Evolutionary conservation across 257 asterid species (phyloP), one percentile per base, ranked within the genome.

Genomic region (Cordia subcordata): DNA sequence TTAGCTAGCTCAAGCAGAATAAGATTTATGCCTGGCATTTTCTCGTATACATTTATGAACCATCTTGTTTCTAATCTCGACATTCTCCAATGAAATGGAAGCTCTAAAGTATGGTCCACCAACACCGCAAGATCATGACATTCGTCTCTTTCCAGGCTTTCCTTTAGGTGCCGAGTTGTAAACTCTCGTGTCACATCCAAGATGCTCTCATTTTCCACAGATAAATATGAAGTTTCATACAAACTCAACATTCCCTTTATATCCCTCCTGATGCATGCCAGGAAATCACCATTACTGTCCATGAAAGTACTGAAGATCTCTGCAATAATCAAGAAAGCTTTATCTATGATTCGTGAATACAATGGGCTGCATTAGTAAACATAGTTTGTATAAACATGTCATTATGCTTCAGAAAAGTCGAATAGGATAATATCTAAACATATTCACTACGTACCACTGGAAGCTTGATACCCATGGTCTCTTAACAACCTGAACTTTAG

Each of bases 401-500:
- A n/a, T n/a, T n/a, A n/a, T n/a, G n/a, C n/a, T n/a, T n/a, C n/a
- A n/a, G n/a, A n/a, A n/a, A n/a, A n/a, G n/a, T n/a, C n/a, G n/a
- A n/a, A n/a, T n/a, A n/a, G n/a, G n/a, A n/a, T n/a, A n/a, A n/a
- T n/a, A n/a, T n/a, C n/a, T 39, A 12, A 39, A 12, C 8, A 8
- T 39, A 5, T 5, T 5, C 8, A 12, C 8, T 5, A 39, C 8
- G 42, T 62, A 75, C 78, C 75, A 55, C 66, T 67, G 15, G 78
- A 64, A 35, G 58, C 55, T 11, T 23, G 49, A 55, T 62, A 69
- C 13, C 77, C 74, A 1, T 63, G 70, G 47, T 73, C 77, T 60
- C 74, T 62, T 13, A 72, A 72, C 39, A 72, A 67, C 67, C 75
- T 57, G 51, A 76, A 71, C 32, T 57, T 37, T 23, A 73, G 65